Percentiles rank a stretch among this genome's conserved stretches.
These are phyloP conservation scores for Coemansia sp. DNA, from an alignment of 192 early-diverging fungal species.

Conservation along the genomic window DNA sequence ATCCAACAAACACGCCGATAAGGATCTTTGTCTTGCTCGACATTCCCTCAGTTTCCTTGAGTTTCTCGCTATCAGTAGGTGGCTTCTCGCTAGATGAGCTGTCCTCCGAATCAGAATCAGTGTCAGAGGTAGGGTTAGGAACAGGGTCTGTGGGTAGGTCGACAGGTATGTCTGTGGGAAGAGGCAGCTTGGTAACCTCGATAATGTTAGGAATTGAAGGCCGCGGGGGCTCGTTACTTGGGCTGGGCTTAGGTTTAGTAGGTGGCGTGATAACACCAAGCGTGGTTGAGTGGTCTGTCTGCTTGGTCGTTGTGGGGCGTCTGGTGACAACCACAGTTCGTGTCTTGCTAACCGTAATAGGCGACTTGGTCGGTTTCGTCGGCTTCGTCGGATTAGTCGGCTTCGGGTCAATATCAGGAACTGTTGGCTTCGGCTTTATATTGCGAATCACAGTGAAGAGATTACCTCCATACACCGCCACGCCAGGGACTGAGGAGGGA, in stretches of 20 bases:
- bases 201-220: conserved; percentile 9
- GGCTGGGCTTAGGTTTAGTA: not conserved
- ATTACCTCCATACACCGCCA: conserved; percentile 32
- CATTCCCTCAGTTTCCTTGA: conserved; percentile 17
- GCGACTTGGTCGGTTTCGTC: not conserved
- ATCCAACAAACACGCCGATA: conserved; percentile 26
- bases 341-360: conserved; percentile 5
- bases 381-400: not conserved
- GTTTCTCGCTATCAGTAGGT: not conserved
- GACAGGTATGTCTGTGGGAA: not conserved
- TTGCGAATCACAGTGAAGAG: conserved; percentile 15
- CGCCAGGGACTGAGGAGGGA: conserved; percentile 4
- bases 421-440: not conserved
- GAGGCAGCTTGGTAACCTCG: conserved; percentile 3
- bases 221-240: not conserved
- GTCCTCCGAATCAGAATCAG: not conserved
- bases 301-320: not conserved
- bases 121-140: not conserved
- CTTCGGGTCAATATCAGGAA: not conserved
- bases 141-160: not conserved
- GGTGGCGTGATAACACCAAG: not conserved
- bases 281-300: not conserved
- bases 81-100: not conserved
- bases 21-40: conserved; percentile 33
- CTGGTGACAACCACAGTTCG: not conserved